Evolutionary conservation across 805 yeast species (phyloP).

Genomic region (Candida koratica): DNA sequence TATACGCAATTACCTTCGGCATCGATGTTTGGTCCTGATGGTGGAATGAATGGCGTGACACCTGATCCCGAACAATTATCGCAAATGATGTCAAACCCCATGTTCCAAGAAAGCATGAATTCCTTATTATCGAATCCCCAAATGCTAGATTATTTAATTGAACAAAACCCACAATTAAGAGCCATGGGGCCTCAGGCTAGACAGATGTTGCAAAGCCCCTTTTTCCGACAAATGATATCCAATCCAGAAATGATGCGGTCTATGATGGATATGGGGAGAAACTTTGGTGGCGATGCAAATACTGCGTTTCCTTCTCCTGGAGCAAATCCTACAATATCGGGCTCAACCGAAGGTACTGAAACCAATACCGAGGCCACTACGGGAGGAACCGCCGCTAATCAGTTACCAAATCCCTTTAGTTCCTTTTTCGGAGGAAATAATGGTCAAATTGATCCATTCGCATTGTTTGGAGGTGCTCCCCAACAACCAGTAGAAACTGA

Average conservation of each 20-base stretch:
- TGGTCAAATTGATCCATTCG: constrained; percentile 50
- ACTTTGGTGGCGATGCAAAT: constrained; percentile 25
- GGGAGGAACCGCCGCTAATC: constrained; percentile 14
- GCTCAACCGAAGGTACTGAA: constrained; percentile 13
- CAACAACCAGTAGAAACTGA: constrained; percentile 31
- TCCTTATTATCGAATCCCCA: constrained; percentile 83
- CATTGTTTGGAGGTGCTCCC: constrained; percentile 44
- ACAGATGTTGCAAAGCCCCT: constrained; percentile 78
- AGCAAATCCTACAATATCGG: constrained; percentile 15
- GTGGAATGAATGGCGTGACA: constrained; percentile 70
- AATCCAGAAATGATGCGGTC: constrained; percentile 85
- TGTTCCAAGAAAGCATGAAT: constrained; percentile 76
- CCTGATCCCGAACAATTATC: constrained; percentile 76
- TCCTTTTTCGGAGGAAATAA: constrained; percentile 27
- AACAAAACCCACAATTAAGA: constrained; percentile 78
- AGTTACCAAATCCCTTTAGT: constrained; percentile 37
- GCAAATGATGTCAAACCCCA: constrained; percentile 75
- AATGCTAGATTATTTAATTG: constrained; percentile 77
- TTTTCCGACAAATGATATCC: constrained; percentile 61
- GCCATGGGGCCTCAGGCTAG: constrained; percentile 88
- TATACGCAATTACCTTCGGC: constrained; percentile 82
- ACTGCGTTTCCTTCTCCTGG: constrained; percentile 33
- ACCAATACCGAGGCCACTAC: constrained; percentile 13
- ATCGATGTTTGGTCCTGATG: constrained; percentile 90
- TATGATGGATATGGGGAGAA: constrained; percentile 71